Evolutionary conservation across 441 rosid genomes (phyloP).

Genomic region (Iberis amara): DNA sequence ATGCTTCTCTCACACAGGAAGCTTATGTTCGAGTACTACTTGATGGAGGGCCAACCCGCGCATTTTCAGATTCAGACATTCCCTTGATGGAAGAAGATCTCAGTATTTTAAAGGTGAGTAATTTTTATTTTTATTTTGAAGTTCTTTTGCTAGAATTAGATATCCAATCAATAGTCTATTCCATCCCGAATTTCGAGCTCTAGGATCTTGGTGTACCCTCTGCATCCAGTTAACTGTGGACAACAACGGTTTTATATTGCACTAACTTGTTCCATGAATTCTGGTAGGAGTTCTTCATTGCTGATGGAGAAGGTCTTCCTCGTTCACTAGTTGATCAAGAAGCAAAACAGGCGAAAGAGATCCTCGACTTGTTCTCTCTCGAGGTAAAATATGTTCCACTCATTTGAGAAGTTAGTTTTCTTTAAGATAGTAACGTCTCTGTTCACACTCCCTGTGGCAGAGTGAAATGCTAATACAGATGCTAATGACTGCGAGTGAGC

Average conservation of each 20-base stretch:
- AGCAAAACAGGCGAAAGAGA: conserved; percentile 68
- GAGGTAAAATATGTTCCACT: conserved; percentile 44
- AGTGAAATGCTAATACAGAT: conserved; percentile 64
- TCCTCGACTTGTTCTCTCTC: conserved; percentile 67
- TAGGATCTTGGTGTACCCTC: neutral
- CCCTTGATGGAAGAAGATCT: conserved; percentile 83
- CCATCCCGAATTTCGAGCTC: neutral
- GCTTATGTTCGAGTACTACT: conserved; percentile 79
- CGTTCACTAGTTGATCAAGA: conserved; percentile 79
- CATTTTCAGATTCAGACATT: conserved; percentile 80
- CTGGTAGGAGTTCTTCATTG: conserved; percentile 81
- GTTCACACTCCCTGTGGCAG: conserved; percentile 40
- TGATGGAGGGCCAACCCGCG: conserved; percentile 96
- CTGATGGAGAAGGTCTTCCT: conserved; percentile 95
- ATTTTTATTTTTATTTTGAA: neutral
- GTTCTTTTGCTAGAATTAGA: conserved; percentile 7
- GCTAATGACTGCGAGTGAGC: conserved; percentile 88
- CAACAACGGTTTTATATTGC: neutral
- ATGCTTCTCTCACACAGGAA: conserved; percentile 44
- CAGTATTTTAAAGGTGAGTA: conserved; percentile 54
- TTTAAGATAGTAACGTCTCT: neutral
- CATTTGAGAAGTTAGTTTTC: neutral
- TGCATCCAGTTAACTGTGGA: neutral
- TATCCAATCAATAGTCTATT: neutral
- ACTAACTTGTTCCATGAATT: conserved; percentile 22